phyloP scores from a whole-genome alignment of 2,329 filamentous ascomycete genomes.

The Cucurbitaria berberidis region DNA sequence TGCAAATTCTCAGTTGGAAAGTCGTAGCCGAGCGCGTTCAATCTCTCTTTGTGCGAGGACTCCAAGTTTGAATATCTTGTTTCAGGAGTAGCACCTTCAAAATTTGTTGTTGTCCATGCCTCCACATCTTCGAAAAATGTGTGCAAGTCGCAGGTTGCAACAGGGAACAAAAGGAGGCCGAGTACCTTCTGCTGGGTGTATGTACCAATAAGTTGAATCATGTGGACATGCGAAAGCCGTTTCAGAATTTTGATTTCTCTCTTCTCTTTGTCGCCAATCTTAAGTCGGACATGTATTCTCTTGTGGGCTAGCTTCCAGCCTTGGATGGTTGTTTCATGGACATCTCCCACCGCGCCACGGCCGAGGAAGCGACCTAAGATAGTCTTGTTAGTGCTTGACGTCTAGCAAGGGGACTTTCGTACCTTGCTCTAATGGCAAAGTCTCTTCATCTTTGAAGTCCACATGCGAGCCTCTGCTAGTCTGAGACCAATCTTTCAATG shows the following conservation, averaged over 20 bases:
- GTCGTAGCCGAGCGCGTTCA: conserved; percentile 9
- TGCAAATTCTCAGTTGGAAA: background rate
- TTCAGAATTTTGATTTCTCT: conserved; percentile 32
- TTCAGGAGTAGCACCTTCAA: background rate
- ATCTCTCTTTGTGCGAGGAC: background rate
- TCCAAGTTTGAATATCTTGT: background rate
- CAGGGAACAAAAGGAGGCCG: conserved; percentile 23
- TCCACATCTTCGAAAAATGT: conserved; percentile 30
- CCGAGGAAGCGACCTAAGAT: conserved; percentile 16
- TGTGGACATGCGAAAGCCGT: conserved; percentile 22
- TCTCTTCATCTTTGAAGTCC: conserved; percentile 21
- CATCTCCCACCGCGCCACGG: conserved; percentile 24
- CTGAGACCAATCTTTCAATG: conserved; percentile 22
- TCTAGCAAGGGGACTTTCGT: background rate
- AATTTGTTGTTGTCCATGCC: background rate
- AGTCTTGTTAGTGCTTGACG: background rate
- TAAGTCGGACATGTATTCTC: conserved; percentile 15
- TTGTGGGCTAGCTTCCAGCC: conserved; percentile 26
- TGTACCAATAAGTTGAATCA: conserved; percentile 30
- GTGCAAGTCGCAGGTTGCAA: conserved; percentile 27
- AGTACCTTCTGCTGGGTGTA: conserved; percentile 25
- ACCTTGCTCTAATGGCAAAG: conserved; percentile 20
- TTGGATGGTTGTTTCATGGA: conserved; percentile 21
- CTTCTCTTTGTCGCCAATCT: conserved; percentile 17
- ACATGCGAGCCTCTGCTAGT: conserved; percentile 27